A percentile compares a stretch with the other conserved stretches of the same genome.
These are phyloP conservation scores for Hemileia vastatrix DNA, from an alignment of 1,284 basidiomycete species.

Conservation along the genomic window DNA sequence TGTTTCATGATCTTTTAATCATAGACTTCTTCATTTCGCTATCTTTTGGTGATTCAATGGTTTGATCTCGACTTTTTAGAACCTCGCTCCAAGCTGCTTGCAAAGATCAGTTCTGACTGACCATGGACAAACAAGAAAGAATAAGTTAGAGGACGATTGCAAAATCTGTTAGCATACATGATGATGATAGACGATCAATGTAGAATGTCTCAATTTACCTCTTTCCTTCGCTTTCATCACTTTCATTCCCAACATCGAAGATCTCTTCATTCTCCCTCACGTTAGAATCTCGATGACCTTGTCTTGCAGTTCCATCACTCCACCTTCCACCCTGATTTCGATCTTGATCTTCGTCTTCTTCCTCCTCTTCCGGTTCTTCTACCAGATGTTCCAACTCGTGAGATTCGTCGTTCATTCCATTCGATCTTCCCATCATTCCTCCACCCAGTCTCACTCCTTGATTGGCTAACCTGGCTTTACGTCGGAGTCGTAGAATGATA, in stretches of 20 bases:
- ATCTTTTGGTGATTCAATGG: too few relatives aligned
- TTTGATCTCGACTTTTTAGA: too few relatives aligned
- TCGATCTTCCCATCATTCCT: neutral
- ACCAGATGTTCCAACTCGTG: slow-evolving; percentile 2
- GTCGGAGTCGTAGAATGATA: slow-evolving; percentile 32
- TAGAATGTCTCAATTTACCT: neutral
- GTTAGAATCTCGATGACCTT: neutral
- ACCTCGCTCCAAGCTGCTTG: too few relatives aligned
- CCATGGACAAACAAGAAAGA: too few relatives aligned
- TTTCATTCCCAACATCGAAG: slow-evolving; percentile 35
- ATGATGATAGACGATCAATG: too few relatives aligned
- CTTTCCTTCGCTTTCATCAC: neutral
- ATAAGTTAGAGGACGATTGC: too few relatives aligned
- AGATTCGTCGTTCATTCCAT: slow-evolving; percentile 7
- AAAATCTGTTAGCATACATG: too few relatives aligned
- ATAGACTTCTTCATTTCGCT: too few relatives aligned
- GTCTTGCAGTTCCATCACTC: neutral
- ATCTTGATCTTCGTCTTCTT: neutral
- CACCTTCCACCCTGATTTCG: neutral
- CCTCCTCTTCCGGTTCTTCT: too few relatives aligned
- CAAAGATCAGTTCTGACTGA: too few relatives aligned
- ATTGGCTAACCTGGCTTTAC: slow-evolving; percentile 20
- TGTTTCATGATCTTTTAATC: too few relatives aligned
- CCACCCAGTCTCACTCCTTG: neutral
- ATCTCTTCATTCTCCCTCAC: slow-evolving; percentile 21